Base-by-base conservation (phyloP, 1,284 basidiomycete species). In the Ceratobasidium sp. region DNA sequence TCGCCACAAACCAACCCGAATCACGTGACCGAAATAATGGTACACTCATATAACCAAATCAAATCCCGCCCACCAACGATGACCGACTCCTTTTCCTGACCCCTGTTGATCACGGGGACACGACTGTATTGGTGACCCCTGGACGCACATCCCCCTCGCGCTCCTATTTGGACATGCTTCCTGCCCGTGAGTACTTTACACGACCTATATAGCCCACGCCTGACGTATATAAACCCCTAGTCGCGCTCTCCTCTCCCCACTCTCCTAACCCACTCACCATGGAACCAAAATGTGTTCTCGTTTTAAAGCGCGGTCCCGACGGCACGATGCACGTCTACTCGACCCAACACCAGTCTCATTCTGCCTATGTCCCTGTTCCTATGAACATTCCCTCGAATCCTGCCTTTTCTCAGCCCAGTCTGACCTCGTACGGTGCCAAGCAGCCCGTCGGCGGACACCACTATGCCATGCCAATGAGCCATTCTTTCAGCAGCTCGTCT, bases 181-280 rank as follows among this genome's bases (percentile, higher is more conserved):
- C 22, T 50, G 25, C 62, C 25, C 35, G 62, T 67, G 27, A 67
- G 62, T 67, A 13, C 13, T 35, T 31, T 22, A 32, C 29, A 20
- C n/a, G 13, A 12, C 35, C 45, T 29, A 22, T 3, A 27, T 27
- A 10, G 29, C 38, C 52, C 38, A 13, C 31, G 29, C 12, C 50
- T 55, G 35, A 55, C 50, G 40, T 67, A 67, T 67, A 54, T 67
- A 67, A n/a, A 67, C 62, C 62, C 62, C 62, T 54, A 54, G 62
- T 27, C 10, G 2, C 27, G 2, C 34, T 34, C 62, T 54, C 62
- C 38, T 54, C 35, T 64, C 22, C 38, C 34, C 56, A 13, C 54
- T 17, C n/a, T 35, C 25, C 35, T 52, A 35, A 67, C 62, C n/a
- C 35, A 35, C 49, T 54, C 62, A 4, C 8, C 13, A 67, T 67